Conservation (phyloP, 495 filamentous ascomycete species). For the Penicillium chermesinum region DNA sequence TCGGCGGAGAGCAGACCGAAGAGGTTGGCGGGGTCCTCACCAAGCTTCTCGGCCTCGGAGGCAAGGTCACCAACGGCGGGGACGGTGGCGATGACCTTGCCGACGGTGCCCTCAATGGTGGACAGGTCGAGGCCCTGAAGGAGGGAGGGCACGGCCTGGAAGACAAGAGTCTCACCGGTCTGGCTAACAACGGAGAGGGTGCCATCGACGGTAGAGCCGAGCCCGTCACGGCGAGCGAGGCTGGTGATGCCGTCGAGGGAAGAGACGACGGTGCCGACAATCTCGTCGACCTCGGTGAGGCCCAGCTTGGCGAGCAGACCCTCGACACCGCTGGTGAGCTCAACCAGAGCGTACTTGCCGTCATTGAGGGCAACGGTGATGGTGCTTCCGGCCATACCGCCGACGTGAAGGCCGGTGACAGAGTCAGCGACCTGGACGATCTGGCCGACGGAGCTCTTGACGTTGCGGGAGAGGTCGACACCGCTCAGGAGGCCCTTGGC, state of each 20-base stretch:
- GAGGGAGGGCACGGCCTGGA: conserved; percentile 13
- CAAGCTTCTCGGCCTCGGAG: conserved; percentile 10
- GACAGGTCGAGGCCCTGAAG: conserved; percentile 15
- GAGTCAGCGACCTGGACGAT: conserved; percentile 16
- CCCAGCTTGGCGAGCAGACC: neutral
- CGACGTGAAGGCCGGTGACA: conserved; percentile 5
- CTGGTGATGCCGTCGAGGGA: conserved; percentile 4
- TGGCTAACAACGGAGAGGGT: conserved; percentile 16
- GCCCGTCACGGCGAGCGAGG: conserved; percentile 9
- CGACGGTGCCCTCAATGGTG: conserved; percentile 13
- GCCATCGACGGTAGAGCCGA: conserved; percentile 3
- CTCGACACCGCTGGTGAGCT: conserved; percentile 15
- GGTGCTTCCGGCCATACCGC: conserved; percentile 6
- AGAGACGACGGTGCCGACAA: conserved; percentile 3
- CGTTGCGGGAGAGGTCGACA: conserved; percentile 8
- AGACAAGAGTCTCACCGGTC: conserved; percentile 11
- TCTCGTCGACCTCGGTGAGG: neutral
- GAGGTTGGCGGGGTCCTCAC: conserved; percentile 13
- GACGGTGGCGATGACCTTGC: conserved; percentile 12
- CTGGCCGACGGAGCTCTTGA: conserved; percentile 13
- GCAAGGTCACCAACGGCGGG: conserved; percentile 4
- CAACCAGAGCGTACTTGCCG: conserved; percentile 16
- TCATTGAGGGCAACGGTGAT: conserved; percentile 14
- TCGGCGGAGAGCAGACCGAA: conserved; percentile 17
- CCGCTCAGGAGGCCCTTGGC: conserved; percentile 13